Base-by-base conservation (phyloP, 2,329 filamentous ascomycete genomes). In the Sclerotinia nivalis region DNA sequence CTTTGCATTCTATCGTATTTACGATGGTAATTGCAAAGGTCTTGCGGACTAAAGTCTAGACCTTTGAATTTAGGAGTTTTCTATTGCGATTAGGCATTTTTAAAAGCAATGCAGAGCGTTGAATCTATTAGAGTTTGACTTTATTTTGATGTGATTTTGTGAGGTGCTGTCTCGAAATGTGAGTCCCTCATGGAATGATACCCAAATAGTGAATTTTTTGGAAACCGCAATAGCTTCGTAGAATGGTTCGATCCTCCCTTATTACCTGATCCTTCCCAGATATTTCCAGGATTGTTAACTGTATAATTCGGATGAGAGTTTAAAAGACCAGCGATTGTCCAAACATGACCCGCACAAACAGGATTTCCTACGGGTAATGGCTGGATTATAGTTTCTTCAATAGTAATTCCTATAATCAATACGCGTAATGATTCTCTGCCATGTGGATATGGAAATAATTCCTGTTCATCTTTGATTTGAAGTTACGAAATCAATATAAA, bases 61-160 rank as follows among this genome's bases (percentile, higher is more conserved):
- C 52, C 31, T 52, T 52, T 64, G 47, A 28, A n/a, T 52, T 62
- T 64, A 2, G 10, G 31, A 34, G 60, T 62, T 52, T 25, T n/a
- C 25, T 64, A 43, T 52, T 64, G 61, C 47, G 61, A 64, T 64
- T 52, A 28, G 15, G n/a, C 9, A 40, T 52, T 43, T 64, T 13
- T 22, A 40, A 64, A 40, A 64, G 31, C 18, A 64, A 64, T 52
- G 2, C 22, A 64, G 25, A 64, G 61, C 61, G 61, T 64, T 64
- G 47, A 64, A 52, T 64, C 47, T 64, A 52, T 40, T 64, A 22
- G 2, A 40, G 8, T 8, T 28, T 28, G 45, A 52, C 31, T 52
- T 64, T 8, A 52, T 64, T 40, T 15, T 52, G 31, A 64, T 40
- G 60, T 64, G 45, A 64, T 20, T 40, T 40, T 20, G 15, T 4